Evolutionary conservation across 805 yeast genomes (phyloP).

Genomic region (Yamadazyma akitaensis): DNA sequence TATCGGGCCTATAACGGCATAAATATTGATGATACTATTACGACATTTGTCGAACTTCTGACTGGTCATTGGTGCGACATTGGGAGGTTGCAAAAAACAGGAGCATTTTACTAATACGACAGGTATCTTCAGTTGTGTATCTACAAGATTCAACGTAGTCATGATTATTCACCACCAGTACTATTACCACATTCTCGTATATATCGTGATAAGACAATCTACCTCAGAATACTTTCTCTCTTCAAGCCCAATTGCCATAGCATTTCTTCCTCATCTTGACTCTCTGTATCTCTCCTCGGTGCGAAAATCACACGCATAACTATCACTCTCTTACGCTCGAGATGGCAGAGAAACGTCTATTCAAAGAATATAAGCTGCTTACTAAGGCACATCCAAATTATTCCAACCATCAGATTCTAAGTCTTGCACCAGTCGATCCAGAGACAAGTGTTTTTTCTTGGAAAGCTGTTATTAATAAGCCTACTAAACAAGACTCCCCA

Average conservation of each 20-base stretch:
- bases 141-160: too few species aligned
- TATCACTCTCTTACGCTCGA: not conserved
- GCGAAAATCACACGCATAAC: constrained; percentile 2
- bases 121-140: too few species aligned
- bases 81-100: not conserved
- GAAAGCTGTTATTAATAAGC: constrained; percentile 52
- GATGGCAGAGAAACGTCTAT: constrained; percentile 41
- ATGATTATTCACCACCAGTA: too few species aligned
- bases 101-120: too few species aligned
- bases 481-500: constrained; percentile 41
- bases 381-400: constrained; percentile 23
- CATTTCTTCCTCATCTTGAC: not conserved
- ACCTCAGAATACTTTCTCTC: not conserved
- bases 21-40: too few species aligned
- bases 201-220: too few species aligned
- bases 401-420: constrained; percentile 36
- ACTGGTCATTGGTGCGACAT: not conserved
- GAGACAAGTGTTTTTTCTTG: constrained; percentile 46
- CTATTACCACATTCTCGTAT: too few species aligned
- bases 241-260: not conserved
- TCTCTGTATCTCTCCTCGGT: not conserved
- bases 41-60: too few species aligned
- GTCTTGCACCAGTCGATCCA: constrained; percentile 42
- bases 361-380: constrained; percentile 37
- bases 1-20: constrained; percentile 1